phyloP scores from a whole-genome alignment of 192 early-diverging fungal genomes.

The Chytriomyces sp. region DNA sequence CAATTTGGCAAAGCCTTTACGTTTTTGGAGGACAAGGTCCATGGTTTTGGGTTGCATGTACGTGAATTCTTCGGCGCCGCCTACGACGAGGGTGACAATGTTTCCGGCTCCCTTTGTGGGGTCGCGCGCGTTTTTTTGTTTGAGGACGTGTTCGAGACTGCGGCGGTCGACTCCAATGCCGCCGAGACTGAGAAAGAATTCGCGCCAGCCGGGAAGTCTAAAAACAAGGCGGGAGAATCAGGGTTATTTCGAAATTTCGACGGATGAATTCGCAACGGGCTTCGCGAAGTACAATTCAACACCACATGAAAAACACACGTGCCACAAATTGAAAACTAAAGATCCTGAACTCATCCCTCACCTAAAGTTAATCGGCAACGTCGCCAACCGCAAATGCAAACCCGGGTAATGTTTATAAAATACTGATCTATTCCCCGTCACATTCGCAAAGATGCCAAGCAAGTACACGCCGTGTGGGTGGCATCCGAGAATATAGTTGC shows the following conservation, averaged over 20 bases:
- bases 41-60: conserved; percentile 37
- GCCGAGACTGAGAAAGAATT: conserved; percentile 35
- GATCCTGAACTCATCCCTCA: background rate
- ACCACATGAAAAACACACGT: background rate
- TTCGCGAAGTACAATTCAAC: background rate
- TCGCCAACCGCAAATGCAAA: conserved; percentile 29
- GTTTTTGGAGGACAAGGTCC: conserved; percentile 46
- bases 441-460: conserved; percentile 37
- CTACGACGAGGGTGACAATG: conserved; percentile 26
- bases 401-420: conserved; percentile 35
- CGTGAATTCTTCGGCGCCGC: conserved; percentile 46
- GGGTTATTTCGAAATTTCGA: background rate
- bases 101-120: conserved; percentile 25
- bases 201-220: conserved; percentile 24
- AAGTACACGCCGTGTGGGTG: conserved; percentile 41
- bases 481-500: conserved; percentile 38
- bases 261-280: background rate
- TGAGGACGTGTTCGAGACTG: conserved; percentile 33
- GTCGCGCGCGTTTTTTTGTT: conserved; percentile 13
- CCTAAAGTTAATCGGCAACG: conserved; percentile 46
- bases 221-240: background rate
- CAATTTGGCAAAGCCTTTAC: conserved; percentile 49
- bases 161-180: conserved; percentile 31
- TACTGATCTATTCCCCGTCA: conserved; percentile 29
- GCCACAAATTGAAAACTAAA: background rate